Conservation (phyloP, 2,329 filamentous ascomycete genomes). For the Proliferodiscus dingleyae region DNA sequence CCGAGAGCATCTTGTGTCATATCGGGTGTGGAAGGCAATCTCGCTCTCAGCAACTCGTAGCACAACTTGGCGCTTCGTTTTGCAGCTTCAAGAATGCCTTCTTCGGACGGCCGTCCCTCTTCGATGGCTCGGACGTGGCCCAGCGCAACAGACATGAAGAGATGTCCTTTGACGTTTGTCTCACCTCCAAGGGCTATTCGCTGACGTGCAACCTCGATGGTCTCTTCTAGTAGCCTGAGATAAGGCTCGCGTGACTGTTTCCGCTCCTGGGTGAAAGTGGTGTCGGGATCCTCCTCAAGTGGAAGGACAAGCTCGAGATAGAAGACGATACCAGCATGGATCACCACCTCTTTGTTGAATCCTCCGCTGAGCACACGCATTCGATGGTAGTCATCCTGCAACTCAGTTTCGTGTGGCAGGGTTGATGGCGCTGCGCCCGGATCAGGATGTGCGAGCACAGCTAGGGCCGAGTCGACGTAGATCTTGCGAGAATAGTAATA, state of each 20-base stretch:
- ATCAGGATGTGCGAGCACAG: conserved; percentile 15
- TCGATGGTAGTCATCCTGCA: conserved; percentile 10
- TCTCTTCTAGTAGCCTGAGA: conserved; percentile 29
- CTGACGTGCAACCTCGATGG: conserved; percentile 28
- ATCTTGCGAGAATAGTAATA: conserved; percentile 47
- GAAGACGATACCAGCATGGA: conserved; percentile 38
- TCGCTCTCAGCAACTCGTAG: conserved; percentile 12
- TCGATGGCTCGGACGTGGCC: conserved; percentile 35
- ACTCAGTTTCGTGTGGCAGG: not conserved
- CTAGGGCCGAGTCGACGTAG: conserved; percentile 40
- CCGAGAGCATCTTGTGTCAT: not conserved
- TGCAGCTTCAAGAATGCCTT: conserved; percentile 15
- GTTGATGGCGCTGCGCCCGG: not conserved
- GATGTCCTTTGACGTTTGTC: conserved; percentile 41
- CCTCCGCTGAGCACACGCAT: conserved; percentile 37
- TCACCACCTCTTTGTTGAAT: conserved; percentile 37
- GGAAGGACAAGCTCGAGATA: conserved; percentile 38
- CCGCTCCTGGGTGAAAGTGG: conserved; percentile 29
- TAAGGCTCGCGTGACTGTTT: conserved; percentile 29
- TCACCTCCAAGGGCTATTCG: conserved; percentile 36
- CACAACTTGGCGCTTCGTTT: conserved; percentile 16
- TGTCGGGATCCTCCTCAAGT: conserved; percentile 11
- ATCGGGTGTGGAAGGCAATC: conserved; percentile 1
- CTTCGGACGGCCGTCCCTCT: conserved; percentile 8
- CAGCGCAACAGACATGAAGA: conserved; percentile 37